Conservation (phyloP, 306 rosid genomes). For the Dalbergia oliveri region DNA sequence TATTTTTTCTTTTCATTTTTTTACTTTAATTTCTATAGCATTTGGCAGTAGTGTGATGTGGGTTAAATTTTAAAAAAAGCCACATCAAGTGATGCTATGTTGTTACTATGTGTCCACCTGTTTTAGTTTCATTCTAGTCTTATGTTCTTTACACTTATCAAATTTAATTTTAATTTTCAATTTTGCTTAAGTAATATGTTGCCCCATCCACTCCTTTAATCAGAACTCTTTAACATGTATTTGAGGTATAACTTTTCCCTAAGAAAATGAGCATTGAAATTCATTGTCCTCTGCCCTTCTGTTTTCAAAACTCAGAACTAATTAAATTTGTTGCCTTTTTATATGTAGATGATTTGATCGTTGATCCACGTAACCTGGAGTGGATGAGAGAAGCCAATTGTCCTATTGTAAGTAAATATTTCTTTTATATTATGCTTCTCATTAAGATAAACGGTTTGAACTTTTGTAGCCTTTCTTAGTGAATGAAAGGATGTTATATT, state of each 20-base stretch:
- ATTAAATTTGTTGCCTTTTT: slow-evolving; percentile 42
- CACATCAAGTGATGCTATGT: slow-evolving; percentile 33
- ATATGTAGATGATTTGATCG: slow-evolving; percentile 86
- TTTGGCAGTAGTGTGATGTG: slow-evolving; percentile 20
- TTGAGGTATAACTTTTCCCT: slow-evolving; percentile 25
- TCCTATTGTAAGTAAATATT: slow-evolving; percentile 80
- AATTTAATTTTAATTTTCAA: slow-evolving; percentile 3
- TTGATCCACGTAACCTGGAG: slow-evolving; percentile 91
- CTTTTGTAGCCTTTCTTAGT: slow-evolving; percentile 8
- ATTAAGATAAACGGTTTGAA: slow-evolving; percentile 10
- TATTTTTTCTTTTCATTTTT: background rate
- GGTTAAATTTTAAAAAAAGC: background rate
- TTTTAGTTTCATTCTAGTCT: slow-evolving; percentile 34
- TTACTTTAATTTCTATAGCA: slow-evolving; percentile 20
- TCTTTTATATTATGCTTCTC: slow-evolving; percentile 34
- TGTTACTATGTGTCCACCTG: slow-evolving; percentile 10
- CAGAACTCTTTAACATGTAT: background rate
- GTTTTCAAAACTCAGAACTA: background rate
- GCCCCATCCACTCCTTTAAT: background rate
- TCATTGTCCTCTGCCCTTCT: no score
- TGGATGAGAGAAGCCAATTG: slow-evolving; percentile 95
- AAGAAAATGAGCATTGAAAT: no score
- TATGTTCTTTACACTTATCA: slow-evolving; percentile 25
- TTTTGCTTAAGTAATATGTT: slow-evolving; percentile 19
- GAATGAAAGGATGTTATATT: background rate